These are phyloP conservation scores for Aspergillus sp. DNA, from an alignment of 2,329 filamentous ascomycete genomes.

Conservation along the genomic window DNA sequence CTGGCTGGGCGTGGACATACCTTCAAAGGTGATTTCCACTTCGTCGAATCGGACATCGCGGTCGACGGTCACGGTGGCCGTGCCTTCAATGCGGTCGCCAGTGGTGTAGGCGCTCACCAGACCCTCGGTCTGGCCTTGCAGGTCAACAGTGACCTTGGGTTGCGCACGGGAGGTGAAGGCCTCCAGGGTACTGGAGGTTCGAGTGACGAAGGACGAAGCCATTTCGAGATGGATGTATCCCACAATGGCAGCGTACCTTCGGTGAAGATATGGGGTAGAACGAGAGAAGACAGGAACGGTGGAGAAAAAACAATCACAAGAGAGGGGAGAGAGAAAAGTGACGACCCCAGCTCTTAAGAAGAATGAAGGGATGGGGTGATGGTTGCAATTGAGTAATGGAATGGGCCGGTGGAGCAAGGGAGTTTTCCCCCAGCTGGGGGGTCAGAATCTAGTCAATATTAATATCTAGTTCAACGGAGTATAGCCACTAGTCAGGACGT, in stretches of 20 bases:
- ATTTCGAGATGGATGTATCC: conserved; percentile 9
- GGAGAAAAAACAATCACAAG: neutral
- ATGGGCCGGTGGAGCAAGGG: conserved; percentile 9
- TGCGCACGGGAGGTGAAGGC: conserved; percentile 26
- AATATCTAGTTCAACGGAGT: neutral
- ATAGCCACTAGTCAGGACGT: neutral
- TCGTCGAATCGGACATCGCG: conserved; percentile 58
- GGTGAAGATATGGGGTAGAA: neutral
- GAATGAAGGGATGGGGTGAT: conserved; percentile 17
- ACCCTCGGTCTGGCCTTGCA: conserved; percentile 30
- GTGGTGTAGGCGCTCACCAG: conserved; percentile 55
- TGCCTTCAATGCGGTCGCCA: conserved; percentile 57
- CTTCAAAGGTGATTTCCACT: conserved; percentile 59
- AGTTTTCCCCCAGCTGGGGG: neutral
- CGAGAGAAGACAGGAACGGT: neutral
- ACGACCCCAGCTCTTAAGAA: neutral
- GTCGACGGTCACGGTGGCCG: conserved; percentile 50
- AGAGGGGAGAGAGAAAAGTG: neutral
- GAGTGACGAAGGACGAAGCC: conserved; percentile 27
- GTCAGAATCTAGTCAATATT: neutral
- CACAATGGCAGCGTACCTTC: neutral
- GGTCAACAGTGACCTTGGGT: conserved; percentile 31
- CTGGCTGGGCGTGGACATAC: conserved; percentile 31
- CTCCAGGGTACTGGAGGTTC: conserved; percentile 28
- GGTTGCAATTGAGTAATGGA: conserved; percentile 19